Evolutionary conservation across 2,329 filamentous ascomycete species (phyloP), one percentile per base, ranked within the genome.

Genomic region (Trichoderma sp.): DNA sequence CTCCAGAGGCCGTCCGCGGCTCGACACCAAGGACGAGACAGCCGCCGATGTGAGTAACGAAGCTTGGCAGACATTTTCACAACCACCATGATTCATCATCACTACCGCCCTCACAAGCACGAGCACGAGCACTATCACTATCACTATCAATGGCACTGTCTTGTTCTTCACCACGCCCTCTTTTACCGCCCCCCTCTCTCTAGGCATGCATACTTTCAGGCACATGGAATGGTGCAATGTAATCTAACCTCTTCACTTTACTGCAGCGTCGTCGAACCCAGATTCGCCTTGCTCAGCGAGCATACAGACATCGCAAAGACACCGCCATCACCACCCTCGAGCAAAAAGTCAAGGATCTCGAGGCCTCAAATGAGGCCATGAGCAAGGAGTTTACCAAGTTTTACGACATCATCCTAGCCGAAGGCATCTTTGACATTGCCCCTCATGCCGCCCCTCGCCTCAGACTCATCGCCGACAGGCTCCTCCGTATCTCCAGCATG

Each of bases 241-340:
- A 26, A 4, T 70, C 76, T 80, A 71, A 81, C 73, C 20, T 32
- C 23, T 73, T 73, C 26, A 59, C 36, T 2, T 12, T 6, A 9
- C 13, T 53, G 32, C 53, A 93, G 92, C 91, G 93, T 73, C 91
- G 94, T 67, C 88, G 94, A 69, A 95, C 93, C 6, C 94, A 97
- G 79, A 96, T 97, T 74, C 90, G 94, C 28, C 87, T 95, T 69
- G 94, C 94, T 2, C 94, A 97, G 80, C 86, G 94, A 74, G 93
- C 93, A 1, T 97, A 97, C 78, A 89, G 94, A 17, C 89, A 92
- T 77, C 90, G 94, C 66, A 97, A 97, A 81, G 94, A 97, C 78
- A 91, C 88, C 26, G 92, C 92, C 6, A 95, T 97, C 70, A 87
- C 89, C 32, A 89, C 88, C 1, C 85, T 97, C 12, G 91, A 94